These are phyloP conservation scores for Epichloe sp. DNA, from an alignment of 2,329 filamentous ascomycete genomes.

Conservation along the genomic window DNA sequence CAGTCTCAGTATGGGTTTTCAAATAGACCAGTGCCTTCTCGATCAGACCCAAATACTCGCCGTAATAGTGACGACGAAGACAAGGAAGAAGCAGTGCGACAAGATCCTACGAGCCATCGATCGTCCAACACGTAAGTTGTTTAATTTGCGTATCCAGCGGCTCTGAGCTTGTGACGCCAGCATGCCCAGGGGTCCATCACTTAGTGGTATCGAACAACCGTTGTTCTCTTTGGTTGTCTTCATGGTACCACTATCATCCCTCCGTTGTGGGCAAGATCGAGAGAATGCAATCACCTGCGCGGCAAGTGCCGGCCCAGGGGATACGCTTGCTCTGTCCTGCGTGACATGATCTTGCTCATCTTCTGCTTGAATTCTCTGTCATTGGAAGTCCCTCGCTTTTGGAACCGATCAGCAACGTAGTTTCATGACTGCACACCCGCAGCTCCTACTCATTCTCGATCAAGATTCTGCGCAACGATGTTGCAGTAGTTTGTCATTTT, in stretches of 20 bases:
- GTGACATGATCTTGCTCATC: background rate
- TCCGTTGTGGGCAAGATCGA: background rate
- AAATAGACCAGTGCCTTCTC: constrained; percentile 48
- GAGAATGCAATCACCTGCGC: background rate
- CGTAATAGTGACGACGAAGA: constrained; percentile 88
- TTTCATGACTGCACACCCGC: background rate
- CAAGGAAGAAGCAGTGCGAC: constrained; percentile 60
- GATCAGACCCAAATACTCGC: constrained; percentile 74
- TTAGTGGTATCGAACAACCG: background rate
- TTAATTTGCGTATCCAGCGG: background rate
- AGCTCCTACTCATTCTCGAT: background rate
- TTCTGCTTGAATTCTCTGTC: background rate
- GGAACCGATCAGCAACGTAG: background rate
- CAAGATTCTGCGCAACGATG: background rate
- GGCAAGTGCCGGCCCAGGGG: background rate
- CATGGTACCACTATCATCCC: background rate
- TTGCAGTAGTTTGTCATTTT: background rate
- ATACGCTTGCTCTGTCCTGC: background rate
- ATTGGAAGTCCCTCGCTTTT: background rate
- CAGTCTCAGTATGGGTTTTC: constrained; percentile 43
- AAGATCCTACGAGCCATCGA: constrained; percentile 58
- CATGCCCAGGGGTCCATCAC: background rate
- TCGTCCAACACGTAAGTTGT: constrained; percentile 65
- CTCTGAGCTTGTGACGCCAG: background rate
- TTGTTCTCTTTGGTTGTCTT: background rate